Evolutionary conservation across 345 rosid species (phyloP), one percentile per base, ranked within the genome.

Genomic region (Eucalyptus lansdowneana): DNA sequence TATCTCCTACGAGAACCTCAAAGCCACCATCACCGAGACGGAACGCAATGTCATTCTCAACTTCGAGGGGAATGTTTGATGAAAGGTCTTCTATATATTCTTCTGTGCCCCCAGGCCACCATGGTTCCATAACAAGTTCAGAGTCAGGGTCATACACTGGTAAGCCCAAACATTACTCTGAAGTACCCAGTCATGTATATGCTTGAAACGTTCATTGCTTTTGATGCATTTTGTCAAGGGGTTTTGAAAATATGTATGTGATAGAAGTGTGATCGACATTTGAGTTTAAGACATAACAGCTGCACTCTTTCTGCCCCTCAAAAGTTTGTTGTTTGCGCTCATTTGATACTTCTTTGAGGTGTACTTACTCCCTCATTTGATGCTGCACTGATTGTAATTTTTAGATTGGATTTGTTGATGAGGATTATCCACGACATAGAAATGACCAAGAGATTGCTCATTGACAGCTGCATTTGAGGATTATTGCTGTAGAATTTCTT

Each of bases 1-100:
- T 92, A 88, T 94, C 99, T 67, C 99, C 99, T 16, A 94, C 94
- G 27, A 93, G 93, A 88, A 94, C 96, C 11, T 96, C 98, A 21
- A 96, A 95, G 90, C 97, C 99, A 42, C 91, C 89, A 60, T 96
- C 99, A 65, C 98, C 99, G 72, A 95, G 94, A 90, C 96, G 99
- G 44, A 94, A 94, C 87, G 92, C 99, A 60, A 89, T 96, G 89
- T 97, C 99, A 24, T 96, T 96, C 92, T 91, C 99, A 80, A 93
- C 96, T 58, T 92, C 98, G 13, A 95, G 98, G 93, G 94, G 97
- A 90, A 91, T 96, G 94, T 90, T 90, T 88, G 96, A 96, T 50
- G 99, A 96, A 85, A 94, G 99, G 90, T 94, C 97, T 49, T 96
- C 97, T 31, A 34, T 90, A 22, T 91, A 88, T 90, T 93, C 95